These are phyloP conservation scores for Saccharomycopsis synnaedendra DNA, from an alignment of 805 yeast genomes.

Conservation along the genomic window DNA sequence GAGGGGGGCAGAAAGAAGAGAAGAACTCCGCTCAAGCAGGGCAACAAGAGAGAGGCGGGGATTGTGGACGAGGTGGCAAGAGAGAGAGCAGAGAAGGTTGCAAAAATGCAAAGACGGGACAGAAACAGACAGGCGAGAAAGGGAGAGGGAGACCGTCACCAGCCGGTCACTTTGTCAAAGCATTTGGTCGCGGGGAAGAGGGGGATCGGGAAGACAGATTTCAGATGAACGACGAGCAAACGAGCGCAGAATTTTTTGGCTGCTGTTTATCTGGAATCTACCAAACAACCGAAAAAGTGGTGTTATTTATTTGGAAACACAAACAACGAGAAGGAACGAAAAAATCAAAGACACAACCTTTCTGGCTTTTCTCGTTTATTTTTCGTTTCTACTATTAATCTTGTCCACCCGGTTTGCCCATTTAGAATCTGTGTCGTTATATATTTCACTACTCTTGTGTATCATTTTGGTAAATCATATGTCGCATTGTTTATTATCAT, in stretches of 20 bases:
- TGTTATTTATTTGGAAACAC: no score
- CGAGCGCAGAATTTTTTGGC: not conserved
- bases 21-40: constrained; percentile 43
- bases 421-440: no score
- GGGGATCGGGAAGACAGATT: constrained; percentile 86
- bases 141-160: constrained; percentile 94
- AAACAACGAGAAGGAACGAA: no score
- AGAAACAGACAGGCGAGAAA: constrained; percentile 85
- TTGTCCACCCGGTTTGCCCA: no score
- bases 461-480: no score
- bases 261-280: not conserved
- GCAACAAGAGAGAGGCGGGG: constrained; percentile 82
- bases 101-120: constrained; percentile 84
- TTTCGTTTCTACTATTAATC: no score
- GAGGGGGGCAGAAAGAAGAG: constrained; percentile 31
- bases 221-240: constrained; percentile 41
- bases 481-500: no score
- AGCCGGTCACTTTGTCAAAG: constrained; percentile 76
- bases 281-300: not conserved
- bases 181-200: constrained; percentile 95
- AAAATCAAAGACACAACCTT: no score
- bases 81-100: constrained; percentile 76
- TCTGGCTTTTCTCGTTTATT: no score
- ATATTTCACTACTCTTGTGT: no score
- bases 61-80: constrained; percentile 70